phyloP scores from a whole-genome alignment of 768 basidiomycete genomes.

The Nidularia pulvinata region DNA sequence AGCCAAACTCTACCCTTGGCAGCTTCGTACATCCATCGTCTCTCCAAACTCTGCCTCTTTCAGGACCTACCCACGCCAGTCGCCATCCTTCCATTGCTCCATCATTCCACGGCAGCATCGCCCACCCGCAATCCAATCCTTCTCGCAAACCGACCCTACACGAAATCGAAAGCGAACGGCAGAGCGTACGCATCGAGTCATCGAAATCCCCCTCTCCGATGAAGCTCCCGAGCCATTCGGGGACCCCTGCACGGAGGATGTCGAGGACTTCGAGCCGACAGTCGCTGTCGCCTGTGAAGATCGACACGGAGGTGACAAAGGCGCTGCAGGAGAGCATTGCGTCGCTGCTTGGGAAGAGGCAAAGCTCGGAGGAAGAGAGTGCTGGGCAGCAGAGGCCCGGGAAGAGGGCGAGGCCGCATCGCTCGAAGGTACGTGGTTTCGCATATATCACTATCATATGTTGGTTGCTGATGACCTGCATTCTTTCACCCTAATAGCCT shows the following conservation, averaged over 20 bases:
- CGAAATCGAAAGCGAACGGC: constrained; percentile 20
- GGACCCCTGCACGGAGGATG: background rate
- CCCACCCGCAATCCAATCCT: background rate
- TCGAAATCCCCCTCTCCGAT: constrained; percentile 58
- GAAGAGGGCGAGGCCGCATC: constrained; percentile 36
- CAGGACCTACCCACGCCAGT: background rate
- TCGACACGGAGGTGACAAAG: constrained; percentile 47
- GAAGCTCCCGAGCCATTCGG: constrained; percentile 28
- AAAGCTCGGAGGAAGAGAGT: constrained; percentile 37
- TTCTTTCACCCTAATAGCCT: constrained; percentile 17
- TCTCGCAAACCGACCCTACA: constrained; percentile 6
- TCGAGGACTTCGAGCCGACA: constrained; percentile 6
- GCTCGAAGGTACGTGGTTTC: constrained; percentile 24
- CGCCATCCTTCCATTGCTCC: background rate
- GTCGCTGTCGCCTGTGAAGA: constrained; percentile 39
- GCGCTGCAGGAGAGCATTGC: constrained; percentile 71
- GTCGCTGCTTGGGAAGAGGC: constrained; percentile 69
- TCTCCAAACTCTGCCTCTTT: background rate
- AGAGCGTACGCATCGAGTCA: constrained; percentile 48
- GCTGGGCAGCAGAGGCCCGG: constrained; percentile 18
- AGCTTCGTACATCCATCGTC: background rate
- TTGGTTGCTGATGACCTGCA: background rate
- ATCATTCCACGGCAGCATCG: background rate
- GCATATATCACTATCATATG: background rate
- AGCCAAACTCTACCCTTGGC: constrained; percentile 26